phyloP scores from a whole-genome alignment of 805 yeast genomes.

The Torulaspora quercuum region DNA sequence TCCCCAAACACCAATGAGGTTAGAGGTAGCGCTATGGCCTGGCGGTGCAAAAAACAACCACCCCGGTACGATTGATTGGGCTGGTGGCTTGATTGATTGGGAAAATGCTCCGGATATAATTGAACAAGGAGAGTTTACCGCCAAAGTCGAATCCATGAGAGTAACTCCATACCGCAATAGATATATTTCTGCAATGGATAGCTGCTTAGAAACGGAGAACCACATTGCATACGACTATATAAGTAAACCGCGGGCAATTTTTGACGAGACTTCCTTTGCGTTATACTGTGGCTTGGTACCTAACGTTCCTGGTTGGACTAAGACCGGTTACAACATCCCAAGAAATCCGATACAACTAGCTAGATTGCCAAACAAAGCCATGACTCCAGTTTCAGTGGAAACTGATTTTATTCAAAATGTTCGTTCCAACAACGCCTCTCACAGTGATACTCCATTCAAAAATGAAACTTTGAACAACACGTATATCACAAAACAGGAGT shows the following conservation, averaged over 20 bases:
- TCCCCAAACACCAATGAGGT: slow-evolving; percentile 74
- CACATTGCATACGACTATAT: slow-evolving; percentile 14
- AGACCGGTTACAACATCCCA: slow-evolving; percentile 12
- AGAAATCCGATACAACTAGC: slow-evolving; percentile 7
- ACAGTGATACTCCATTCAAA: slow-evolving; percentile 9
- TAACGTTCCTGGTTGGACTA: slow-evolving; percentile 12
- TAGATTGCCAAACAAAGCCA: background rate
- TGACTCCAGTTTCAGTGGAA: slow-evolving; percentile 6
- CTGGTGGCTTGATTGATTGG: slow-evolving; percentile 90
- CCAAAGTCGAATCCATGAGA: slow-evolving; percentile 52
- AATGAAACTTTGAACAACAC: slow-evolving; percentile 5
- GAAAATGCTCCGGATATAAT: slow-evolving; percentile 60
- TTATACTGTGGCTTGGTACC: slow-evolving; percentile 24
- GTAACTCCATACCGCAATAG: slow-evolving; percentile 57
- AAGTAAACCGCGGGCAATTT: slow-evolving; percentile 6
- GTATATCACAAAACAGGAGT: background rate
- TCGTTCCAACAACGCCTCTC: slow-evolving; percentile 2
- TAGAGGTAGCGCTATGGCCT: slow-evolving; percentile 78
- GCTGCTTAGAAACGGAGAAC: slow-evolving; percentile 11
- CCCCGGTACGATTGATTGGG: slow-evolving; percentile 73
- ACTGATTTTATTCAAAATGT: slow-evolving; percentile 11
- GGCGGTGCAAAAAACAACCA: slow-evolving; percentile 56
- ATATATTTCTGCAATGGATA: slow-evolving; percentile 15
- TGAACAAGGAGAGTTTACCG: slow-evolving; percentile 71
- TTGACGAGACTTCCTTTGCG: slow-evolving; percentile 17